Evolutionary conservation across 345 rosid species (phyloP).

Genomic region (Viola odorata): DNA sequence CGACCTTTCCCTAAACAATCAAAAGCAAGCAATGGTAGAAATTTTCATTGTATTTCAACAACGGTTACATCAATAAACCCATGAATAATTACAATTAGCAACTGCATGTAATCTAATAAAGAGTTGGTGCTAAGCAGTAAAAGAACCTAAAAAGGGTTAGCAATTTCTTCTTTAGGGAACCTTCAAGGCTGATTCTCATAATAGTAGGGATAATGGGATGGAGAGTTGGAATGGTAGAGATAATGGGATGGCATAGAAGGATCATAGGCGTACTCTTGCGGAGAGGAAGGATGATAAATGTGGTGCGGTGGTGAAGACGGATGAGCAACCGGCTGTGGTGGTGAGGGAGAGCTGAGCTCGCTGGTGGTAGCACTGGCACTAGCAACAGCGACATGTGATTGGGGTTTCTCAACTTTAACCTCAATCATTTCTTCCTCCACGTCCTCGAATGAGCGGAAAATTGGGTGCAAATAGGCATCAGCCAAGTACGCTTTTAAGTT

Average conservation of each 20-base stretch:
- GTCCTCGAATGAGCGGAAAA: conserved; percentile 66
- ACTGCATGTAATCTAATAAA: neutral
- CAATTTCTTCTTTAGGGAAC: conserved; percentile 3
- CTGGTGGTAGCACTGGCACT: conserved; percentile 34
- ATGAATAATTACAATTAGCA: neutral
- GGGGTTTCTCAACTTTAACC: conserved; percentile 22
- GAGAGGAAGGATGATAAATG: conserved; percentile 30
- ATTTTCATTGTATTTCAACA: neutral
- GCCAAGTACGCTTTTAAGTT: conserved; percentile 66
- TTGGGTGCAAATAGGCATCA: conserved; percentile 92
- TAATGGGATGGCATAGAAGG: conserved; percentile 21
- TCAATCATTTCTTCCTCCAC: conserved; percentile 37
- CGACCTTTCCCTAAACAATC: no score
- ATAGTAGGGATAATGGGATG: conserved; percentile 29
- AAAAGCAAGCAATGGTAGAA: neutral
- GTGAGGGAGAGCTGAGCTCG: conserved; percentile 56
- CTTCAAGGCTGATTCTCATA: conserved; percentile 30
- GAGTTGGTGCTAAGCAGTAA: neutral
- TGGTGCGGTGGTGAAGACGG: conserved; percentile 29
- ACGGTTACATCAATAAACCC: neutral
- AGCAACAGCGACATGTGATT: conserved; percentile 8
- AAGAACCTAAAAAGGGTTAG: conserved; percentile 17
- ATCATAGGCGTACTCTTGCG: conserved; percentile 35
- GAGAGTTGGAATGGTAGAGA: conserved; percentile 29
- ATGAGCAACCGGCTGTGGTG: conserved; percentile 29